Conservation (phyloP, 257 asterid species). For the Petunia axillaris region DNA sequence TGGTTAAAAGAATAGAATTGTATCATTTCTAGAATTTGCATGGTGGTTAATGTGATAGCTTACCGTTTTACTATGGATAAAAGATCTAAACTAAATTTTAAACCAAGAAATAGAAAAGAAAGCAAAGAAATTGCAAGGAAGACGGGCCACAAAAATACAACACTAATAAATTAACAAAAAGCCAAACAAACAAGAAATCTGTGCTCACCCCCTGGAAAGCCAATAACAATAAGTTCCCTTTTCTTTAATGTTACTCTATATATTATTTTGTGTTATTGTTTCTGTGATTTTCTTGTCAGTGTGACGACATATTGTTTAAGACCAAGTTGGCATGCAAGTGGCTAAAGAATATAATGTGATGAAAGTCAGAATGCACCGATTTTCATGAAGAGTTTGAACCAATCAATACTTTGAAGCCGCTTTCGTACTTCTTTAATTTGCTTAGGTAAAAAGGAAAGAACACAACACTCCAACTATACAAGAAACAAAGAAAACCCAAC, state of each 20-base stretch:
- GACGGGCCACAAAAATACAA: neutral
- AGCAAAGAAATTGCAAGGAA: neutral
- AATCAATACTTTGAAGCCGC: conserved; percentile 8
- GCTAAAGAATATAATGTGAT: neutral
- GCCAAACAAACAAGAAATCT: conserved; percentile 3
- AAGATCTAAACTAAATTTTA: too few relatives aligned
- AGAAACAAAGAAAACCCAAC: neutral
- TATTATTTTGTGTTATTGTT: neutral
- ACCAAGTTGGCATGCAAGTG: conserved; percentile 17
- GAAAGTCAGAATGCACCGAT: conserved; percentile 4
- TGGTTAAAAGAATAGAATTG: too few relatives aligned
- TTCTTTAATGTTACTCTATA: too few relatives aligned
- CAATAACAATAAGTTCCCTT: conserved; percentile 2
- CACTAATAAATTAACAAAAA: neutral
- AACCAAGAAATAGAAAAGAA: neutral
- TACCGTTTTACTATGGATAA: too few relatives aligned
- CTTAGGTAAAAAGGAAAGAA: conserved; percentile 1
- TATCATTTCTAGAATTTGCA: too few relatives aligned
- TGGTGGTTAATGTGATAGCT: too few relatives aligned
- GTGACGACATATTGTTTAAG: conserved; percentile 19
- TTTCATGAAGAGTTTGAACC: neutral
- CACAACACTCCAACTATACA: conserved; percentile 5
- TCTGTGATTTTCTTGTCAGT: neutral
- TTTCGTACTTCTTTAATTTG: neutral
- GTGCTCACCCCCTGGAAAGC: conserved; percentile 18